Conservation (phyloP, 2,329 filamentous ascomycete species). For the Blastomyces parvus region DNA sequence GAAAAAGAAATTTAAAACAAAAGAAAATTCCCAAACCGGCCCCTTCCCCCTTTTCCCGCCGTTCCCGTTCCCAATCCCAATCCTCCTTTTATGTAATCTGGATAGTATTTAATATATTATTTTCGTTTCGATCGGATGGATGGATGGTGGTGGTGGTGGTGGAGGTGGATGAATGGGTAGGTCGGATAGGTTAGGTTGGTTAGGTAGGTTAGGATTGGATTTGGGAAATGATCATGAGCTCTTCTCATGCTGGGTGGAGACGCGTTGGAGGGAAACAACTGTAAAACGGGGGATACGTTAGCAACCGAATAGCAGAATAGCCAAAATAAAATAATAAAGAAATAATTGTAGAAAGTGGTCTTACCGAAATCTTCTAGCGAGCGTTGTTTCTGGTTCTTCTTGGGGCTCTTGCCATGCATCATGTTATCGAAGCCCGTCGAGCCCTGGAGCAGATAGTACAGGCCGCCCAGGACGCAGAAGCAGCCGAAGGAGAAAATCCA, state of each 20-base stretch:
- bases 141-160: not conserved
- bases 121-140: not conserved
- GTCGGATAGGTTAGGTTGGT: no score
- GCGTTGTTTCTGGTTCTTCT: slow-evolving; percentile 72
- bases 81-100: not conserved
- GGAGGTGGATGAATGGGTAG: not conserved
- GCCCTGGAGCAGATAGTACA: slow-evolving; percentile 74
- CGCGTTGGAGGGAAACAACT: slow-evolving; percentile 83
- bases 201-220: no score
- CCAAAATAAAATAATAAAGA: not conserved
- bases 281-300: slow-evolving; percentile 20
- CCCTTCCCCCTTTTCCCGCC: no score
- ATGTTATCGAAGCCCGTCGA: slow-evolving; percentile 78
- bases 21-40: not conserved
- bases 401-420: slow-evolving; percentile 81
- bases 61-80: not conserved
- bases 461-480: slow-evolving; percentile 70
- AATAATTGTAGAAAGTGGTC: slow-evolving; percentile 28
- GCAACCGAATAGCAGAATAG: not conserved
- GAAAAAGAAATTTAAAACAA: not conserved
- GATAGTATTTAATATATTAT: not conserved
- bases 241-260: slow-evolving; percentile 88
- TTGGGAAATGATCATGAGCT: slow-evolving; percentile 47
- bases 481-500: slow-evolving; percentile 89
- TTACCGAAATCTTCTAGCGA: slow-evolving; percentile 83